These are phyloP conservation scores for Kwoniella shivajii DNA, from an alignment of 1,284 basidiomycete genomes.

Conservation along the genomic window DNA sequence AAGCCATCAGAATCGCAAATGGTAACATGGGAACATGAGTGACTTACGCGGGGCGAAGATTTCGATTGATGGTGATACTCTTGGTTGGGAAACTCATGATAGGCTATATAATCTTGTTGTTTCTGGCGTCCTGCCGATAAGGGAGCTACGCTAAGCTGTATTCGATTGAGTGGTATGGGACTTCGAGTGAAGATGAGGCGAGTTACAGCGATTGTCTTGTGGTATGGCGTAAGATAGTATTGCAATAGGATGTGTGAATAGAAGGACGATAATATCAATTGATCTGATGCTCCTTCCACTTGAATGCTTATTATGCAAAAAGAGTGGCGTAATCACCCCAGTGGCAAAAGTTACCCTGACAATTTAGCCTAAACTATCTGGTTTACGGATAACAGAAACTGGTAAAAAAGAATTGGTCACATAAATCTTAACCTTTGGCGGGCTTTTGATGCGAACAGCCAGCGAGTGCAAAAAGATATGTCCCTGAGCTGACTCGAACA, in stretches of 20 bases:
- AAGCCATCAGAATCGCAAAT: background rate
- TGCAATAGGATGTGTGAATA: background rate
- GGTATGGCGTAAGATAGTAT: no score
- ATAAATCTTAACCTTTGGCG: no score
- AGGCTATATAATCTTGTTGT: slow-evolving; percentile 3
- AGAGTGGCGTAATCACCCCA: background rate
- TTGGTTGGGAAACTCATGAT: slow-evolving; percentile 12
- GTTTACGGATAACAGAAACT: no score
- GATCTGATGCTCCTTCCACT: background rate
- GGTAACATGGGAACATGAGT: background rate
- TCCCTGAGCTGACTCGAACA: slow-evolving; percentile 26
- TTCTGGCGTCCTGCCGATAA: slow-evolving; percentile 17
- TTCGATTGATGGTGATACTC: slow-evolving; percentile 26
- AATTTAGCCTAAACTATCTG: background rate
- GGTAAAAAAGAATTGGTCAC: no score
- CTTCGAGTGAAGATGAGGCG: no score
- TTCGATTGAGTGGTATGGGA: background rate
- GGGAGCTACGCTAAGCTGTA: background rate
- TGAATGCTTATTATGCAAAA: background rate
- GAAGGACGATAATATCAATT: background rate
- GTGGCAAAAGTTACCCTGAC: background rate
- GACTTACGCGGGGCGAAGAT: slow-evolving; percentile 44
- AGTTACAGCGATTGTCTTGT: no score
- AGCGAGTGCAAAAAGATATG: slow-evolving; percentile 13
- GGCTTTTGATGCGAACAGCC: background rate